These are phyloP conservation scores for Striga asiatica DNA, from an alignment of 257 asterid species.

Conservation along the genomic window DNA sequence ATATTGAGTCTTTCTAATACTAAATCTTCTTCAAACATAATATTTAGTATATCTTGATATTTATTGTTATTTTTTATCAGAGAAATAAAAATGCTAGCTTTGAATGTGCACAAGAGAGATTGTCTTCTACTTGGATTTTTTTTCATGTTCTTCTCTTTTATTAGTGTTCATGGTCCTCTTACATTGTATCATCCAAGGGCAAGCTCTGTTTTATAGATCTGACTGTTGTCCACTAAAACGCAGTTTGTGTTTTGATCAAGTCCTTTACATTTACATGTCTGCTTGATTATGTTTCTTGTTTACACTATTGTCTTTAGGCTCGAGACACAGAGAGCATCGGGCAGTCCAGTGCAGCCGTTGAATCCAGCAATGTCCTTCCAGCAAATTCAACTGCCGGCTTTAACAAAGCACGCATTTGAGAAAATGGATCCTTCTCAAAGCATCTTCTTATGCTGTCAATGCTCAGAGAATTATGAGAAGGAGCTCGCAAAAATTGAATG, in stretches of 20 bases:
- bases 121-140: no score
- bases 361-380: constrained; percentile 23
- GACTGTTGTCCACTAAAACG: not conserved
- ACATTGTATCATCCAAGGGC: no score
- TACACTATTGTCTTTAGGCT: constrained; percentile 20
- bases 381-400: constrained; percentile 22
- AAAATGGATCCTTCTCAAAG: constrained; percentile 29
- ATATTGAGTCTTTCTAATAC: no score
- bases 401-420: constrained; percentile 22
- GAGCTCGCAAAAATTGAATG: constrained; percentile 40
- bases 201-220: no score
- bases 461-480: constrained; percentile 40
- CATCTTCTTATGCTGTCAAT: constrained; percentile 34
- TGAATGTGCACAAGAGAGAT: not conserved
- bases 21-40: no score
- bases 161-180: no score
- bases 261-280: no score
- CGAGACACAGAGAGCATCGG: constrained; percentile 18
- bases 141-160: no score
- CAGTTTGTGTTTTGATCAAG: not conserved
- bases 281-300: not conserved
- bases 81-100: not conserved
- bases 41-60: no score
- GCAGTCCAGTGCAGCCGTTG: constrained; percentile 30
- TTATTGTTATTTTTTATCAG: no score